Conservation (phyloP, 768 basidiomycete species). For the Trametes meyenii region DNA sequence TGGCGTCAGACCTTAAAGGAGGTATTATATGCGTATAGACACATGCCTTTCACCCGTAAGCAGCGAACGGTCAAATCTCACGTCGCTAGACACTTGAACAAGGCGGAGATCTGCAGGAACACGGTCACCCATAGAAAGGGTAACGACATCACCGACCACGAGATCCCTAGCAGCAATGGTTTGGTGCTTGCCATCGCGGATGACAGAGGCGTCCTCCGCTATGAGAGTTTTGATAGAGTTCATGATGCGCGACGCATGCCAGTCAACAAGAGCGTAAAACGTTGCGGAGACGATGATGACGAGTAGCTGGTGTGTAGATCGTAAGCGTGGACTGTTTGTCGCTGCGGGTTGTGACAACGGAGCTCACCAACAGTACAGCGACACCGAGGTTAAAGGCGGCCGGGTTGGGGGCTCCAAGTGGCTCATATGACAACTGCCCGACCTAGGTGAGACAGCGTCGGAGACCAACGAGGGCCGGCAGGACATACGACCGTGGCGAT, state of each 20-base stretch:
- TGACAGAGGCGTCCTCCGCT: slow-evolving; percentile 63
- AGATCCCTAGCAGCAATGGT: slow-evolving; percentile 57
- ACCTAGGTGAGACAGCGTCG: slow-evolving; percentile 13
- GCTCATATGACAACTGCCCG: slow-evolving; percentile 50
- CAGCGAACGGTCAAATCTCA: slow-evolving; percentile 63
- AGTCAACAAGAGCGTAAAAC: slow-evolving; percentile 57
- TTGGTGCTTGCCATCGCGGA: slow-evolving; percentile 51
- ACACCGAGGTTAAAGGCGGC: slow-evolving; percentile 59
- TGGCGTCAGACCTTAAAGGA: slow-evolving; percentile 31
- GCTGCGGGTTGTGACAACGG: too few species aligned
- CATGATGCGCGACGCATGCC: slow-evolving; percentile 60
- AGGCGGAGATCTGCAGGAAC: slow-evolving; percentile 73
- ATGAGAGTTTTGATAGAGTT: slow-evolving; percentile 67
- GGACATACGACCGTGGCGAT: slow-evolving; percentile 47
- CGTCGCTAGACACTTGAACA: slow-evolving; percentile 58
- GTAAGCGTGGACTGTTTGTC: too few species aligned
- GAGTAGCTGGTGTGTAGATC: slow-evolving; percentile 40
- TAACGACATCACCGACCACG: slow-evolving; percentile 69
- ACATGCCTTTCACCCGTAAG: slow-evolving; percentile 61
- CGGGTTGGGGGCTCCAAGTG: slow-evolving; percentile 59
- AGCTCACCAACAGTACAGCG: slow-evolving; percentile 53
- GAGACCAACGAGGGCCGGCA: background rate
- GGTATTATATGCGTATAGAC: slow-evolving; percentile 35
- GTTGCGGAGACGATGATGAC: slow-evolving; percentile 46
- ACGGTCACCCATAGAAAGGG: slow-evolving; percentile 64